A percentile compares a stretch with the other conserved stretches of the same genome.
These are phyloP conservation scores for Angomonas deanei DNA, from an alignment of 208 protist species.

Conservation along the genomic window DNA sequence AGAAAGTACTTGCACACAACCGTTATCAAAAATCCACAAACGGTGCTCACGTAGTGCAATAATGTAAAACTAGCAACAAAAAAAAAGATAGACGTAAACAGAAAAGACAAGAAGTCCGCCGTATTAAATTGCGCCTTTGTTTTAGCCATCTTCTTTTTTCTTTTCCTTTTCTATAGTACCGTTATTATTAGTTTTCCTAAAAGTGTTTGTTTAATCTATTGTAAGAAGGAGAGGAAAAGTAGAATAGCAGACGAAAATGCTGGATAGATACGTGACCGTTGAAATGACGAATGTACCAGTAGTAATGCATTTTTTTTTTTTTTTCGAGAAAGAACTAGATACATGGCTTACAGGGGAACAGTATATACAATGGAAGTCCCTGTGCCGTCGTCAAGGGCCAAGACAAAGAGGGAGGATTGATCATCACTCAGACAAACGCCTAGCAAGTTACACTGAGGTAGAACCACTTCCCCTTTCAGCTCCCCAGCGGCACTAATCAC, in stretches of 20 bases:
- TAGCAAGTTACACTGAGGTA: slow-evolving; percentile 32
- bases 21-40: slow-evolving; percentile 34
- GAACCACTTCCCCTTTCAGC: slow-evolving; percentile 29
- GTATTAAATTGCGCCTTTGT: slow-evolving; percentile 27
- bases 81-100: slow-evolving; percentile 66
- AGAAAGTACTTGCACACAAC: slow-evolving; percentile 57
- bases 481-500: slow-evolving; percentile 37
- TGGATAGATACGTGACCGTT: background rate
- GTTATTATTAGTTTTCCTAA: too few relatives aligned
- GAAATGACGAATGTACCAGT: background rate
- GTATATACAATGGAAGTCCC: slow-evolving; percentile 26
- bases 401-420: slow-evolving; percentile 30
- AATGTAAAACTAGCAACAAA: slow-evolving; percentile 54
- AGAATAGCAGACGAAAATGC: background rate
- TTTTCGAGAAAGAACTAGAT: too few relatives aligned
- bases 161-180: slow-evolving; percentile 2
- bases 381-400: slow-evolving; percentile 30
- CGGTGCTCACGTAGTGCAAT: slow-evolving; percentile 58
- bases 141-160: background rate
- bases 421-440: slow-evolving; percentile 28
- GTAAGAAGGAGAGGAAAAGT: slow-evolving; percentile 1
- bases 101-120: slow-evolving; percentile 49
- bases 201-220: too few relatives aligned
- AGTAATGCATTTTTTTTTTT: background rate
- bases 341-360: background rate